Evolutionary conservation across 108 stramenopile genomes (phyloP).

Genomic region (Seminavis robusta): DNA sequence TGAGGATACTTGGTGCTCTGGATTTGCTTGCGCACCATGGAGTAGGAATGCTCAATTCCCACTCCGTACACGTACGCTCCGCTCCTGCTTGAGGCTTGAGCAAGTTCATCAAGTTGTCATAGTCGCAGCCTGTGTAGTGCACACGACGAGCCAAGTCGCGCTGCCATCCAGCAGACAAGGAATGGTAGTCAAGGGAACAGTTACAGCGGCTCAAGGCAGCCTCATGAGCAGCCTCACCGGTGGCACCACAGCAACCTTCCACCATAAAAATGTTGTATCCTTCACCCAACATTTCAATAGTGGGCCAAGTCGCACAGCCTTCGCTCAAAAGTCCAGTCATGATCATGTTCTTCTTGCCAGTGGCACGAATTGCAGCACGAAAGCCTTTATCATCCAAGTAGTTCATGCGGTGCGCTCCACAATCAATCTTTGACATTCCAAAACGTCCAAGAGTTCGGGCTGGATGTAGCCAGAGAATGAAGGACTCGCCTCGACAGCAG

Average conservation of each 20-base stretch:
- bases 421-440: no score
- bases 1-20: neutral
- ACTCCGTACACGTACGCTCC: no score
- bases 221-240: slow-evolving; percentile 1
- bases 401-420: slow-evolving; percentile 4
- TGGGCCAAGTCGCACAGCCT: slow-evolving; percentile 1
- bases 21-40: neutral
- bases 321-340: slow-evolving; percentile 1
- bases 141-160: neutral
- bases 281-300: slow-evolving; percentile 3
- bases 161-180: neutral
- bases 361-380: neutral
- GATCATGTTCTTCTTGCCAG: slow-evolving; percentile 5
- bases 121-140: neutral
- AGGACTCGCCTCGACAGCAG: neutral
- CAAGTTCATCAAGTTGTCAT: neutral
- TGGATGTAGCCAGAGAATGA: neutral
- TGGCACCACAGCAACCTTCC: slow-evolving; percentile 3
- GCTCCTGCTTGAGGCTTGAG: slow-evolving; percentile 1
- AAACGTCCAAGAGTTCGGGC: slow-evolving; percentile 2
- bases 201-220: slow-evolving; percentile 3
- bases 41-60: neutral
- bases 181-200: neutral
- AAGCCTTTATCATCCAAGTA: slow-evolving; percentile 3
- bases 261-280: slow-evolving; percentile 1